These are phyloP conservation scores for Aspergillus candidus DNA, from an alignment of 2,329 filamentous ascomycete species.

Conservation along the genomic window DNA sequence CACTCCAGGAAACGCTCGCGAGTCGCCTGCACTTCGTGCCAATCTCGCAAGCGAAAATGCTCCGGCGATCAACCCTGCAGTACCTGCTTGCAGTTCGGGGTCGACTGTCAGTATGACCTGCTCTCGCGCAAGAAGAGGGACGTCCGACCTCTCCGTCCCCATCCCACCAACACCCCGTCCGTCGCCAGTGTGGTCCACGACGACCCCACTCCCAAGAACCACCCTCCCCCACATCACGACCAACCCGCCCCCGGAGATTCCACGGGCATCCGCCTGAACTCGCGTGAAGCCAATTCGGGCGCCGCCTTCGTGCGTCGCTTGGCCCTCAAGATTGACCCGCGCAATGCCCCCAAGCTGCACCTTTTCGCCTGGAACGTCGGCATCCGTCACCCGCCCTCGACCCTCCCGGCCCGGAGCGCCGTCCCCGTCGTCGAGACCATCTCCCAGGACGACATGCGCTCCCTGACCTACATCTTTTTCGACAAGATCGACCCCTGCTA, in stretches of 20 bases:
- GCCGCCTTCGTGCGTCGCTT: conserved; percentile 51
- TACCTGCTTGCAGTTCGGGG: conserved; percentile 50
- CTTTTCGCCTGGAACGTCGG: conserved; percentile 54
- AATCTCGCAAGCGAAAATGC: conserved; percentile 53
- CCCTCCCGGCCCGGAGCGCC: conserved; percentile 10
- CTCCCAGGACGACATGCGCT: conserved; percentile 44
- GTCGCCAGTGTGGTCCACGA: neutral
- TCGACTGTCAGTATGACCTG: conserved; percentile 46
- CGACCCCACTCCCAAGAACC: conserved; percentile 6
- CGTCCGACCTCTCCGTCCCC: conserved; percentile 16
- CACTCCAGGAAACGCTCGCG: conserved; percentile 37
- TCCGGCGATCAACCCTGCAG: conserved; percentile 49
- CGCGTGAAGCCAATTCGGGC: conserved; percentile 53
- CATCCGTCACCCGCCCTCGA: conserved; percentile 8
- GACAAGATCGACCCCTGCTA: conserved; percentile 50
- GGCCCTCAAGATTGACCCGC: conserved; percentile 49
- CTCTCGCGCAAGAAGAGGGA: conserved; percentile 28
- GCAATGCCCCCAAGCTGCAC: conserved; percentile 48
- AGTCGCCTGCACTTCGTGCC: conserved; percentile 47
- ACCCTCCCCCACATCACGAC: neutral
- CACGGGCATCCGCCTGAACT: conserved; percentile 25
- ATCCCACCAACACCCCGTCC: conserved; percentile 7
- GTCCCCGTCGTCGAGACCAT: conserved; percentile 44
- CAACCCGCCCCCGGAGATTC: conserved; percentile 11
- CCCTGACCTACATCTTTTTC: conserved; percentile 46